A percentile compares a stretch with the other conserved stretches of the same genome.
phyloP scores from a whole-genome alignment of 148 eudicot genomes.

The Limonium bicolor region DNA sequence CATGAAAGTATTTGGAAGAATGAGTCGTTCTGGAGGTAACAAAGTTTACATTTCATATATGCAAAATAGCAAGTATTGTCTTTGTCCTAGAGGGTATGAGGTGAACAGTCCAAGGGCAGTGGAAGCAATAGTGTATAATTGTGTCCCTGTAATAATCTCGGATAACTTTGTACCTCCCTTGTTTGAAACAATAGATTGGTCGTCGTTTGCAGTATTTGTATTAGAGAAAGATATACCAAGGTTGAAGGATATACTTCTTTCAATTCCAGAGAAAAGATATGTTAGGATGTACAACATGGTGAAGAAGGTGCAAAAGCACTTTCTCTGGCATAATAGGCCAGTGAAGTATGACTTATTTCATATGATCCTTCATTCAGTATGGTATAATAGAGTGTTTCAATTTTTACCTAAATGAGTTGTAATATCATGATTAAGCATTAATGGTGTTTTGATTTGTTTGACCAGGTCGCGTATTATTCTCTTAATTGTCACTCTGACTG shows the following conservation, averaged over 20 bases:
- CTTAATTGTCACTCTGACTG: too few species aligned
- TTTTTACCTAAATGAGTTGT: too few species aligned
- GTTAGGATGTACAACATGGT: slow-evolving; percentile 50
- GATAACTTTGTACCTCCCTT: slow-evolving; percentile 63
- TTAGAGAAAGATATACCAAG: slow-evolving; percentile 51
- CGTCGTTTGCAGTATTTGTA: slow-evolving; percentile 51
- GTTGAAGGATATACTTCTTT: slow-evolving; percentile 38
- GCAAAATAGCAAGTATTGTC: slow-evolving; percentile 58
- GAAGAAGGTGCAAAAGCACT: slow-evolving; percentile 48
- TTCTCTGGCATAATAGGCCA: slow-evolving; percentile 63
- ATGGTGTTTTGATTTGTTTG: too few species aligned
- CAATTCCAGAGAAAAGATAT: slow-evolving; percentile 38
- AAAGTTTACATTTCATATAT: slow-evolving; percentile 38
- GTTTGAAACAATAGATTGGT: slow-evolving; percentile 57
- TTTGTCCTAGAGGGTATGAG: slow-evolving; percentile 58
- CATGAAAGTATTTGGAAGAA: slow-evolving; percentile 30
- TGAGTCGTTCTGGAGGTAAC: slow-evolving; percentile 36
- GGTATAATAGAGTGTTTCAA: slow-evolving; percentile 51
- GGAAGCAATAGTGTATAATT: slow-evolving; percentile 54
- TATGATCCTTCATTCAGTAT: slow-evolving; percentile 69
- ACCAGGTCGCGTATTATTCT: too few species aligned
- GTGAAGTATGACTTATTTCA: slow-evolving; percentile 69
- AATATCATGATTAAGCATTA: too few species aligned
- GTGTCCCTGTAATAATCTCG: slow-evolving; percentile 62
- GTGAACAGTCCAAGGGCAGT: slow-evolving; percentile 63